Conservation (phyloP, 2,329 filamentous ascomycete species). For the Diaporthe citriasiana region DNA sequence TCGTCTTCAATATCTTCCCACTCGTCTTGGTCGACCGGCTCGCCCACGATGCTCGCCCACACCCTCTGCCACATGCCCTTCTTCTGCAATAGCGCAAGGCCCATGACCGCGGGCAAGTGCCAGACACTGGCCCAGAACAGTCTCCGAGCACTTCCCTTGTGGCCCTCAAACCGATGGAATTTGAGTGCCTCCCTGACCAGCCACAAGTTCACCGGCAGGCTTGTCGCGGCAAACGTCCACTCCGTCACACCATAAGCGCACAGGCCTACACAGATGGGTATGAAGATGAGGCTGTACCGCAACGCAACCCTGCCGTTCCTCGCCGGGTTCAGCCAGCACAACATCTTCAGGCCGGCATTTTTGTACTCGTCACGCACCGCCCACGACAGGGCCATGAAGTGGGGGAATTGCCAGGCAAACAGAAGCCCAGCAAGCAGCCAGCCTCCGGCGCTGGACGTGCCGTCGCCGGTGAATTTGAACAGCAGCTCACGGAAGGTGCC, state of each 20-base stretch:
- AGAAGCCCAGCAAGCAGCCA: constrained; percentile 90
- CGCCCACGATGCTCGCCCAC: constrained; percentile 77
- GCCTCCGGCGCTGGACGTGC: constrained; percentile 75
- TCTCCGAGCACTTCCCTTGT: constrained; percentile 83
- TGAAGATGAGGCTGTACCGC: constrained; percentile 86
- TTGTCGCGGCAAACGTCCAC: constrained; percentile 86
- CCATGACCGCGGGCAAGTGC: constrained; percentile 92
- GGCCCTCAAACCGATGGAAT: constrained; percentile 85
- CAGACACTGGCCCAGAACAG: constrained; percentile 98
- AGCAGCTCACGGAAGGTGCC: constrained; percentile 85
- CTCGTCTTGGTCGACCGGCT: constrained; percentile 67
- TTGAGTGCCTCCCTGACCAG: constrained; percentile 82
- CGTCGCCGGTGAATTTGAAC: constrained; percentile 68
- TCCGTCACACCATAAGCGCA: constrained; percentile 87
- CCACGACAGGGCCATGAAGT: constrained; percentile 96
- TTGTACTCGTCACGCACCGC: constrained; percentile 91
- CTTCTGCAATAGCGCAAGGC: constrained; percentile 92
- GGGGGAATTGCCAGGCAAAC: constrained; percentile 97
- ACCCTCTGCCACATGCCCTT: constrained; percentile 90
- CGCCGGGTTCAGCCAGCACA: constrained; percentile 88
- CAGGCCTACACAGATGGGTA: constrained; percentile 86
- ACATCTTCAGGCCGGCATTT: constrained; percentile 76
- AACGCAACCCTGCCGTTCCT: constrained; percentile 90
- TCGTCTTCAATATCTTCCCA: constrained; percentile 71
- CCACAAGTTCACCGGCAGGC: constrained; percentile 87